Conservation (phyloP, 177 flowering plant species). For the Vitis hybrid region DNA sequence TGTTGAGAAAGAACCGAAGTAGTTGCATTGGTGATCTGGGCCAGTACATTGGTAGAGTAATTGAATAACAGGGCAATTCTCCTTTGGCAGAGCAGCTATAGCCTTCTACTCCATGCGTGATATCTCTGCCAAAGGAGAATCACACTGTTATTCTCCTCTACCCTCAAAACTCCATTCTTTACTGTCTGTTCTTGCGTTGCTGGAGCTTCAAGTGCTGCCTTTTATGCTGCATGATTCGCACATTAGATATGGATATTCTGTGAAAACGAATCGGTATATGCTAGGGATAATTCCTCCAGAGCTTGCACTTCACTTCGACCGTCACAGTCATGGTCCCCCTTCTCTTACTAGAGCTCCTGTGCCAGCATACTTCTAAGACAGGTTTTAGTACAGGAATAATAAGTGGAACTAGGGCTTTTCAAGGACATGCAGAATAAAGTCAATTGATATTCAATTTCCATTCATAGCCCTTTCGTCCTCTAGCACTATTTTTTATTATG, state of each 20-base stretch:
- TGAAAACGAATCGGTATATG: slow-evolving; percentile 22
- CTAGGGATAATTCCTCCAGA: slow-evolving; percentile 19
- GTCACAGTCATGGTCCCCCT: slow-evolving; percentile 28
- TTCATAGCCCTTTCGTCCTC: no score
- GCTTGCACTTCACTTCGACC: slow-evolving; percentile 7
- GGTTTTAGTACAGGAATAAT: background rate
- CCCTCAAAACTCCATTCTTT: slow-evolving; percentile 1
- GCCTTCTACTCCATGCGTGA: background rate
- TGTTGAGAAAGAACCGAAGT: background rate
- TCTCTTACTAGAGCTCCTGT: background rate
- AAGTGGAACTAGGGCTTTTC: background rate
- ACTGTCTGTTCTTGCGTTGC: background rate
- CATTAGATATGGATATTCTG: slow-evolving; percentile 24
- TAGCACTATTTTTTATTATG: no score
- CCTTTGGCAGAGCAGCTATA: slow-evolving; percentile 30
- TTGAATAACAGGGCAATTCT: slow-evolving; percentile 39
- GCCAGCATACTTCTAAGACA: background rate
- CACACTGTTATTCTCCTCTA: slow-evolving; percentile 29
- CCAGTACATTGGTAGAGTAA: background rate
- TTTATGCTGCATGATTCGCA: slow-evolving; percentile 19
- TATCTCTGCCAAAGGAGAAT: slow-evolving; percentile 36
- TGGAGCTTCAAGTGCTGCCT: slow-evolving; percentile 1
- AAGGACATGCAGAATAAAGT: background rate
- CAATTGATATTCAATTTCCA: no score
- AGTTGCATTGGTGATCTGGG: background rate